Conservation (phyloP, 805 yeast genomes). For the Trichomonascus vanleenenianus region DNA sequence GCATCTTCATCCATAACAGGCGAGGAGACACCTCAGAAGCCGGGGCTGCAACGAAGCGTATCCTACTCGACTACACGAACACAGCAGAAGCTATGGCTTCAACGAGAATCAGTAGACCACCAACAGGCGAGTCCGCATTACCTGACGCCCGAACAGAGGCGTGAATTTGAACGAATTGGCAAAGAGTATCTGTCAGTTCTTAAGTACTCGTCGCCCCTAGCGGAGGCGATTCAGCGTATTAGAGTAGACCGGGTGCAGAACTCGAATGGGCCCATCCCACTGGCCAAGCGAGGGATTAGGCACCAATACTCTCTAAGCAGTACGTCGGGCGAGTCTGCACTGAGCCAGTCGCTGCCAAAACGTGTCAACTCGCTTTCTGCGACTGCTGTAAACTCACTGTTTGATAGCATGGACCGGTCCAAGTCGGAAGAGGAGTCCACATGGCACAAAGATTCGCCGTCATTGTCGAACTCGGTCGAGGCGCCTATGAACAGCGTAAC, state of each 20-base stretch:
- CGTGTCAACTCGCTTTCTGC: constrained; percentile 16
- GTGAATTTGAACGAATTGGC: constrained; percentile 73
- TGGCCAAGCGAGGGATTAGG: neutral
- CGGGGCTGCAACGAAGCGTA: neutral
- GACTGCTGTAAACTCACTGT: constrained; percentile 9
- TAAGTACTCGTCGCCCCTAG: constrained; percentile 62
- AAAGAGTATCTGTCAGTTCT: constrained; percentile 66
- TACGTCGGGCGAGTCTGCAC: constrained; percentile 4
- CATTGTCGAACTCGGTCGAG: no score
- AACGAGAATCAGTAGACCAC: constrained; percentile 18
- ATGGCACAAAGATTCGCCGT: no score
- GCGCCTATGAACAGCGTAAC: constrained; percentile 12
- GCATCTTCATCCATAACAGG: no score
- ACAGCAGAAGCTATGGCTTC: constrained; percentile 79
- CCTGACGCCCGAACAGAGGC: constrained; percentile 19
- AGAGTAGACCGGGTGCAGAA: constrained; percentile 19
- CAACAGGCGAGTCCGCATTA: constrained; percentile 8
- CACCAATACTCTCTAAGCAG: constrained; percentile 1
- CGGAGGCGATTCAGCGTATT: constrained; percentile 51
- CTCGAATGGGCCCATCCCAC: constrained; percentile 2
- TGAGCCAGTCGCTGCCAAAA: constrained; percentile 13
- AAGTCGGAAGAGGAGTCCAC: no score
- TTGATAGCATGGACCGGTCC: no score
- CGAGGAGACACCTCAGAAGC: neutral
- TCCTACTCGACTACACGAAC: constrained; percentile 39